Evolutionary conservation across 164 flowering plant genomes (phyloP), one percentile per base, ranked within the genome.

Genomic region (Dillenia turbinata): DNA sequence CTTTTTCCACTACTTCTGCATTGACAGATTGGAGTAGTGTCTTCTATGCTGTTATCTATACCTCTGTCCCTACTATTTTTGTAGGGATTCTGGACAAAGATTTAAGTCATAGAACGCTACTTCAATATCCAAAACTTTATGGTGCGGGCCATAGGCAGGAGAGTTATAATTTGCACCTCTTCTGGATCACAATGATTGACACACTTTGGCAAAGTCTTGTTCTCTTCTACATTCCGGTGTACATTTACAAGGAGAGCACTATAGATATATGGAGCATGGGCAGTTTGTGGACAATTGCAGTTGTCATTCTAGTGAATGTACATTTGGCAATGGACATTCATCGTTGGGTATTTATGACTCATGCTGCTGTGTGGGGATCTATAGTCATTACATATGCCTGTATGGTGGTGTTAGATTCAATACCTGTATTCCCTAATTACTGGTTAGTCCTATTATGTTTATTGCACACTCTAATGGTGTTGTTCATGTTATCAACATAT

Each of bases 191-290:
- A 26, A 92, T 92, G 97, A 59, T 79, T 8, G 97, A 92, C 70
- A 92, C 96, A n/a, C 63, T 92, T 16, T 92, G 97, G 97, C 97
- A 92, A 75, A 92, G 97, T 67, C 88, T 89, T 66, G 96, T 82
- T 69, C 85, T 92, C 50, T 92, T 92, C 76, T 84, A 73, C 57
- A 63, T 87, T 17, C 97, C 97, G 46, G 44, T 87, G 5, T 82
- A 68, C 49, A 72, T 68, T 44, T 89, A 81, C 57, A 67, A 59
- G 69, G 82, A 77, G 44, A 84, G 94, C 71, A 15, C 83, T 11
- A 78, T 89, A 71, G 97, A 92, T 67, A 84, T 87, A n/a, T 89
- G 92, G 94, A 92, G 97, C 66, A 72, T 92, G 71, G 97, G 97
- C 47, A 87, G 90, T 69, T 64, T 92, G 70, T 92, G 96, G 97